Evolutionary conservation across 2,329 filamentous ascomycete genomes (phyloP), one percentile per base, ranked within the genome.

Genomic region (Fonsecaea multimorphosa): DNA sequence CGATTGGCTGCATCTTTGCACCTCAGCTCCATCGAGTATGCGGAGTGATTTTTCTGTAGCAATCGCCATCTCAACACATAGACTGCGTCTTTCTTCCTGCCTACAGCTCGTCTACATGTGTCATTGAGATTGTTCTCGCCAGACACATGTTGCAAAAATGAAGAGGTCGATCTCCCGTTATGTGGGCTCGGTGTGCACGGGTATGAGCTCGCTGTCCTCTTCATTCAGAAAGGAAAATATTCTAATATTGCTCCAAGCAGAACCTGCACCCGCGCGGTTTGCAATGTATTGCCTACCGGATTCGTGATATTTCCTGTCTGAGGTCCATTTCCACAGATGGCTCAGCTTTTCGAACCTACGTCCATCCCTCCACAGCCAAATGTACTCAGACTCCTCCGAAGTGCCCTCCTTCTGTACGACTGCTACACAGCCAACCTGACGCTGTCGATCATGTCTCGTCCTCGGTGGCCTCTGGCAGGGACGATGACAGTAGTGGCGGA

Each of bases 71-170:
- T 19, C 16, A 54, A 31, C 9, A 4, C 24, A 27, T 19, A 9
- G 29, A 54, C 14, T 31, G 27, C 11, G 24, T 16, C 12, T n/a
- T 31, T 54, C 14, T 54, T 5, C n/a, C 31, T 19, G 12, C 7
- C 14, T 2, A 22, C n/a, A 22, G n/a, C 31, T 19, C 11, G 31
- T 34, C 14, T 31, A 56, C 19, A 3, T 22, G 11, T 27, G 19
- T 58, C 27, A 27, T 58, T 31, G 36, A 40, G 53, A 24, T 49
- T 27, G 19, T 27, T 49, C 44, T 49, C 44, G 22, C 16, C 19
- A 24, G 44, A 49, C 44, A 58, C 38, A 58, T 58, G 56, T 58
- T 61, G 62, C 61, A 32, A 63, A 61, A 29, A 66, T 66, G 64
- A 66, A 14, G 44, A 38, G 11, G 4, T 53, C 55, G 51, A 54